phyloP scores from a whole-genome alignment of 768 basidiomycete genomes.

The Strobilomyces confusus region DNA sequence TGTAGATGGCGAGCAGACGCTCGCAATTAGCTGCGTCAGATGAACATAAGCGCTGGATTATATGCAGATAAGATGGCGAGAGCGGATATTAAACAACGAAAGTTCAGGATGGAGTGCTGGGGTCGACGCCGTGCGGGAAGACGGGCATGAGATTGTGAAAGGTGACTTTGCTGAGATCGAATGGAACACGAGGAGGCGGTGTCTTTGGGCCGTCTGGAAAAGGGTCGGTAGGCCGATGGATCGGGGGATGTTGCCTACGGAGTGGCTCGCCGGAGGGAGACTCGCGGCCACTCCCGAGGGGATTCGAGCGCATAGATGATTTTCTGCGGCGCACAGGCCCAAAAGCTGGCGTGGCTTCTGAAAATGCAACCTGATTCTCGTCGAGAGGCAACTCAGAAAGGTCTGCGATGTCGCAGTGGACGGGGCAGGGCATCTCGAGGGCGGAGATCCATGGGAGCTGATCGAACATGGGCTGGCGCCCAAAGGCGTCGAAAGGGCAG shows the following conservation, averaged over 20 bases:
- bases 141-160: conserved; percentile 66
- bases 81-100: conserved; percentile 4
- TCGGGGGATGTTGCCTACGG: conserved; percentile 18
- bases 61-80: conserved; percentile 26
- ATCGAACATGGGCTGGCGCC: conserved; percentile 46
- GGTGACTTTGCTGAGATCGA: conserved; percentile 45
- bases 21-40: conserved; percentile 30
- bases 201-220: conserved; percentile 26
- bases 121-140: conserved; percentile 30
- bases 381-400: conserved; percentile 52
- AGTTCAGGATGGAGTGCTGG: conserved; percentile 11
- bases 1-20: conserved; percentile 18
- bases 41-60: conserved; percentile 26
- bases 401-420: conserved; percentile 59
- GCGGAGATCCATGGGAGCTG: conserved; percentile 65
- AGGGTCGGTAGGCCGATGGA: conserved; percentile 28
- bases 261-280: conserved; percentile 12
- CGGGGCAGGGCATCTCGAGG: conserved; percentile 44
- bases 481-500: conserved; percentile 35
- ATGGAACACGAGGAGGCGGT: conserved; percentile 34
- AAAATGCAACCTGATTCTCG: conserved; percentile 20
- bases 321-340: conserved; percentile 62
- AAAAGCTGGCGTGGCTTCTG: conserved; percentile 25
- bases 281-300: conserved; percentile 33
- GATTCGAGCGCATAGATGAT: conserved; percentile 47